These are phyloP conservation scores for Russula ochroleuca DNA, from an alignment of 768 basidiomycete genomes.

Conservation along the genomic window DNA sequence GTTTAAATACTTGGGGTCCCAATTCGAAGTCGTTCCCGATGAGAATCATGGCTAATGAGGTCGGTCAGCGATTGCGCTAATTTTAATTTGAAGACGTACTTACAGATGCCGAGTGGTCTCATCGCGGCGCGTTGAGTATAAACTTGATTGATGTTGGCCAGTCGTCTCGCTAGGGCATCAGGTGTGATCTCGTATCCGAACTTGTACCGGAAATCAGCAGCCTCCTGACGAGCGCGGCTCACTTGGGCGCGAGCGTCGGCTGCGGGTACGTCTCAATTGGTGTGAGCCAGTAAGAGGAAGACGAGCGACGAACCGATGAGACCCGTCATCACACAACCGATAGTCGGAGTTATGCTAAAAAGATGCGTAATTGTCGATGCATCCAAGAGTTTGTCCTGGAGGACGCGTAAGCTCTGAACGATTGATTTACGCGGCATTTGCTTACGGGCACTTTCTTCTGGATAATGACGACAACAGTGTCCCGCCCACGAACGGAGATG, in stretches of 20 bases:
- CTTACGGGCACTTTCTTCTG: slow-evolving; percentile 95
- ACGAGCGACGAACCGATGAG: slow-evolving; percentile 62
- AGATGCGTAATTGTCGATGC: slow-evolving; percentile 91
- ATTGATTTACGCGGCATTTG: slow-evolving; percentile 5
- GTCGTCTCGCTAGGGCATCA: slow-evolving; percentile 86
- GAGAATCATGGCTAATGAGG: slow-evolving; percentile 78
- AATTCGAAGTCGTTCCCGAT: slow-evolving; percentile 88
- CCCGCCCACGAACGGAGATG: slow-evolving; percentile 87
- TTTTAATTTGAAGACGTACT: slow-evolving; percentile 31
- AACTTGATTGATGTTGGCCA: slow-evolving; percentile 98
- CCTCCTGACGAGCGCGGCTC: slow-evolving; percentile 77
- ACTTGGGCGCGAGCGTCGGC: slow-evolving; percentile 94
- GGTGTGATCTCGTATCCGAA: slow-evolving; percentile 98
- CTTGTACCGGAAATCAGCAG: slow-evolving; percentile 91
- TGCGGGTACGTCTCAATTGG: slow-evolving; percentile 33
- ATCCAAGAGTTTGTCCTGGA: slow-evolving; percentile 94
- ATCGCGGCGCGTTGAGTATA: slow-evolving; percentile 97
- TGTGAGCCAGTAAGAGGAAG: not conserved
- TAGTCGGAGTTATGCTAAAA: slow-evolving; percentile 92
- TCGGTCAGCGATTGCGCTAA: not conserved
- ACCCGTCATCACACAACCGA: slow-evolving; percentile 99
- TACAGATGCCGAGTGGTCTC: slow-evolving; percentile 94
- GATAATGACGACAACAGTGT: slow-evolving; percentile 92
- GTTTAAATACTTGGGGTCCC: slow-evolving; percentile 97
- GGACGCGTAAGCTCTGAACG: not conserved